Percentiles rank a stretch among this genome's conserved stretches.
Conservation (phyloP, 129 eudicot genomes). For the Artemisia tridentata region DNA sequence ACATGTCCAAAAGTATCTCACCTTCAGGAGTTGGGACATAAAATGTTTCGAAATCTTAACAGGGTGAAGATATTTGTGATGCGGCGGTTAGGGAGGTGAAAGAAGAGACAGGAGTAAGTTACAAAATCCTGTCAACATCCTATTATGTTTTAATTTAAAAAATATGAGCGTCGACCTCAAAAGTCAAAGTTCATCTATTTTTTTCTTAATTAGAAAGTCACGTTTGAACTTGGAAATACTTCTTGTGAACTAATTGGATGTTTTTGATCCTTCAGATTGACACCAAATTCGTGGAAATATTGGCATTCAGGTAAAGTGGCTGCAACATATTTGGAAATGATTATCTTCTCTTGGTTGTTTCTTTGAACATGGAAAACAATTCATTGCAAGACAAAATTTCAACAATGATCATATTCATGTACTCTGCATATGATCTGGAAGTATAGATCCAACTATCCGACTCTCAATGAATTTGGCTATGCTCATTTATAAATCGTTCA, state of each 20-base stretch:
- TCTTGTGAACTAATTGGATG: constrained; percentile 1
- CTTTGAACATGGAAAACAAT: not conserved
- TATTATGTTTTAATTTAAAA: not conserved
- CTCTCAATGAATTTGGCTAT: not conserved
- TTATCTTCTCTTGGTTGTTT: not conserved
- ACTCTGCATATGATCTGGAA: not conserved
- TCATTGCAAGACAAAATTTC: not conserved
- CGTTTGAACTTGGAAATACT: too few relatives aligned
- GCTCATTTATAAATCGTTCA: not conserved
- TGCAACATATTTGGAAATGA: constrained; percentile 17
- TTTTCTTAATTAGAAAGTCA: too few relatives aligned
- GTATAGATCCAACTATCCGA: not conserved
- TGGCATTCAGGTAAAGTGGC: constrained; percentile 64
- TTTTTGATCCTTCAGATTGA: constrained; percentile 53
- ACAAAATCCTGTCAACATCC: not conserved
- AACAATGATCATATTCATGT: too few relatives aligned
- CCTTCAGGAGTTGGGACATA: not conserved
- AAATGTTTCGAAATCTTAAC: not conserved
- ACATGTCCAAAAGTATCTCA: not conserved
- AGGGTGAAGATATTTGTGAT: constrained; percentile 89
- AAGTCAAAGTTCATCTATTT: not conserved
- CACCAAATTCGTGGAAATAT: constrained; percentile 62
- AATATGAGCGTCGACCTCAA: not conserved
- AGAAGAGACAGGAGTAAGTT: constrained; percentile 90
- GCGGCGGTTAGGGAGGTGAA: constrained; percentile 92